Conservation (phyloP, 495 filamentous ascomycete species). For the Aspergillus mulundensis region DNA sequence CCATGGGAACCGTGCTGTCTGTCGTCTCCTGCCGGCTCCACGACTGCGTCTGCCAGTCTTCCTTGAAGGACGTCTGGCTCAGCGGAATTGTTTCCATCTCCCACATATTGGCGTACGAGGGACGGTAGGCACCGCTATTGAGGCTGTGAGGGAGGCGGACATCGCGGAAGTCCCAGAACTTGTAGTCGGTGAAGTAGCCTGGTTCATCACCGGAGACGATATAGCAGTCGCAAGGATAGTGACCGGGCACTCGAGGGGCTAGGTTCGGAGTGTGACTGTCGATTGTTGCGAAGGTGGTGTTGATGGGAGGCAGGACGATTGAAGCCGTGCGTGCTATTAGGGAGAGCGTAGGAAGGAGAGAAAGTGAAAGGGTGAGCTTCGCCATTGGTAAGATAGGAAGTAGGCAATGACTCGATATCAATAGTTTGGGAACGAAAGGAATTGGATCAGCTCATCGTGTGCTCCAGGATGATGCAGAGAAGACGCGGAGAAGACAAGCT, state of each 20-base stretch:
- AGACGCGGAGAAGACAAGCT: not conserved
- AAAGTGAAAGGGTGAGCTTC: not conserved
- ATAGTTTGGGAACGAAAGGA: not conserved
- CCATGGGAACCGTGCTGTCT: slow-evolving; percentile 45
- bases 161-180: slow-evolving; percentile 64
- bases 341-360: slow-evolving; percentile 9
- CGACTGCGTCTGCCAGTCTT: slow-evolving; percentile 55
- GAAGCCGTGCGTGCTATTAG: slow-evolving; percentile 4
- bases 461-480: not conserved
- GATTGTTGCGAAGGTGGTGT: not conserved
- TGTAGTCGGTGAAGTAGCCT: slow-evolving; percentile 59
- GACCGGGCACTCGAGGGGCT: not conserved
- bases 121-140: slow-evolving; percentile 9
- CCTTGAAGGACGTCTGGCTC: slow-evolving; percentile 33
- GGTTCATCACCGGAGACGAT: slow-evolving; percentile 33
- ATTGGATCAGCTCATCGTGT: not conserved
- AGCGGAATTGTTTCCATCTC: slow-evolving; percentile 23
- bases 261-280: not conserved
- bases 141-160: slow-evolving; percentile 22
- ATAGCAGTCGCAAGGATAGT: slow-evolving; percentile 36
- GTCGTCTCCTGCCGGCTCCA: slow-evolving; percentile 52
- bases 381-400: slow-evolving; percentile 9
- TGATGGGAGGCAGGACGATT: not conserved
- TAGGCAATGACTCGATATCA: not conserved
- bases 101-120: not conserved